Evolutionary conservation across 2,329 filamentous ascomycete species (phyloP).

Genomic region (Botrytis galanthina): DNA sequence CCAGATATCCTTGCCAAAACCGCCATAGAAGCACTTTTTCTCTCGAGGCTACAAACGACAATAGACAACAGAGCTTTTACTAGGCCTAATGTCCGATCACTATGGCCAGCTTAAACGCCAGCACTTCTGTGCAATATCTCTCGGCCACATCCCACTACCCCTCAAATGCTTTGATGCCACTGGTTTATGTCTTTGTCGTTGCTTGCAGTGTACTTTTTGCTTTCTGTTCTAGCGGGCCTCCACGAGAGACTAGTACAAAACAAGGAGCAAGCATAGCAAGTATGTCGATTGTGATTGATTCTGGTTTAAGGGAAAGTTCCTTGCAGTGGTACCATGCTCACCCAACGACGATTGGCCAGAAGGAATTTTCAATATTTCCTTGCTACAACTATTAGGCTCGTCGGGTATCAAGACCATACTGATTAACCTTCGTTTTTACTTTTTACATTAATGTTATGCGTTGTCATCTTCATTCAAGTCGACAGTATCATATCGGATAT

Average conservation of each 20-base stretch:
- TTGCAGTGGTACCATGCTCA: no score
- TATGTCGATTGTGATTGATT: not conserved
- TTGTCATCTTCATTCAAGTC: no score
- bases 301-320: not conserved
- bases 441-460: no score
- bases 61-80: not conserved
- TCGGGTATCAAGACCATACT: no score
- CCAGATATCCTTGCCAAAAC: fast-evolving
- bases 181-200: not conserved
- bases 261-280: not conserved
- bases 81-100: not conserved
- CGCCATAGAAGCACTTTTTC: no score
- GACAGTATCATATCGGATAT: no score
- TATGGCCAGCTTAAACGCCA: not conserved
- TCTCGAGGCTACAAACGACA: no score
- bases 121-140: not conserved
- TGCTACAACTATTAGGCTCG: no score
- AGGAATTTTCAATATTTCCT: no score
- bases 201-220: not conserved
- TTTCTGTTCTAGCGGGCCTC: not conserved
- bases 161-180: not conserved
- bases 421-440: no score
- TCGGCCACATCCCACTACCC: not conserved
- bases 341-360: no score
- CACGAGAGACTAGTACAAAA: not conserved